A percentile compares a stretch with the other conserved stretches of the same genome.
Evolutionary conservation across 768 basidiomycete genomes (phyloP).

Genomic region (Lactarius sp.): DNA sequence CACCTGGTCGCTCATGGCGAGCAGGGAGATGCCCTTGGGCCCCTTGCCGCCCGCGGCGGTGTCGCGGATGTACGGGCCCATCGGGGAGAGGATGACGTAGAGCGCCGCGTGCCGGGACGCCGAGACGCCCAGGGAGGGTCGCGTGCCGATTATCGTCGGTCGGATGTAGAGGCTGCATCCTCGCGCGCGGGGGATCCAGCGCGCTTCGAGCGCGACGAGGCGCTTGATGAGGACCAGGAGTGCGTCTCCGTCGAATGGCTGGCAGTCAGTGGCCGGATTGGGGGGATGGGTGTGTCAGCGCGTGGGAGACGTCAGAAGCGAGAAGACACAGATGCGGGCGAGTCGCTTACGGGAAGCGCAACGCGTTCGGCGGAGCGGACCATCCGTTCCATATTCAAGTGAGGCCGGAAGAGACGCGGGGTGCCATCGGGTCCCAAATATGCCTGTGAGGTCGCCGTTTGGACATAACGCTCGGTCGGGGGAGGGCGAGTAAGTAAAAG

Average conservation of each 20-base stretch:
- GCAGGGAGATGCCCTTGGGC: slow-evolving; percentile 34
- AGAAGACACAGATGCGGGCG: not conserved
- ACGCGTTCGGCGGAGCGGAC: slow-evolving; percentile 62
- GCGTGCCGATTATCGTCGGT: slow-evolving; percentile 60
- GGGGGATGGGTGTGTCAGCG: not conserved
- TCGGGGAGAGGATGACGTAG: slow-evolving; percentile 76
- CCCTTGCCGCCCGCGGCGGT: not conserved
- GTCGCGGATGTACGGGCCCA: slow-evolving; percentile 45
- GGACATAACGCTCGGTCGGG: not conserved
- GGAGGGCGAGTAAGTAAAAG: not conserved
- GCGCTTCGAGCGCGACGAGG: slow-evolving; percentile 63
- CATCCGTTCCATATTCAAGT: slow-evolving; percentile 82
- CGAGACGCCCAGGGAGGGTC: slow-evolving; percentile 53
- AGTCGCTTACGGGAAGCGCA: slow-evolving; percentile 1
- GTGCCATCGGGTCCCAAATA: slow-evolving; percentile 68
- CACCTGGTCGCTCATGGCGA: slow-evolving; percentile 42
- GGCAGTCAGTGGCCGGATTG: not conserved
- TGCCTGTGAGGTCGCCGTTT: slow-evolving; percentile 42
- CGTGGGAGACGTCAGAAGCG: not conserved
- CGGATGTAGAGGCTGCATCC: slow-evolving; percentile 87
- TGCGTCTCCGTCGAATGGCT: slow-evolving; percentile 44
- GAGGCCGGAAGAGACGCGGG: slow-evolving; percentile 74
- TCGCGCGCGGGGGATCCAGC: slow-evolving; percentile 74
- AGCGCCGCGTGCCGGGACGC: slow-evolving; percentile 78
- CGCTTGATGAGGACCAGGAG: slow-evolving; percentile 54